Conservation (phyloP, 2,329 filamentous ascomycete genomes). For the Neurospora crassa region DNA sequence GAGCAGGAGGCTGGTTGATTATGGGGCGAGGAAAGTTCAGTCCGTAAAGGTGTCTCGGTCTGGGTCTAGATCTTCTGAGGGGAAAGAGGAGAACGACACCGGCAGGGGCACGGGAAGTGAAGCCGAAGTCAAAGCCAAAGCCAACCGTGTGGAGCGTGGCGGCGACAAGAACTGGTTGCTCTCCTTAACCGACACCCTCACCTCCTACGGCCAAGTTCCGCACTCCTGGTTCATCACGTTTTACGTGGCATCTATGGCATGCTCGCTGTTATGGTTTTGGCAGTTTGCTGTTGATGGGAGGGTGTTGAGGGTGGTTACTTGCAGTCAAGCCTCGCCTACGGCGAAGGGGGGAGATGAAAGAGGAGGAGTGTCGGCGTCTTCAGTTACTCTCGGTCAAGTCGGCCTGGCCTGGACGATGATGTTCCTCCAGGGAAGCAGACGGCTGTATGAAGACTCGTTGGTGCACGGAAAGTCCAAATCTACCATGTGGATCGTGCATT, state of each 20-base stretch:
- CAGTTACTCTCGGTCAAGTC: slow-evolving; percentile 50
- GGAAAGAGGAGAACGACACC: not conserved
- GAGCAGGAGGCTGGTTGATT: slow-evolving; percentile 37
- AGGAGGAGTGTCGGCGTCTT: not conserved
- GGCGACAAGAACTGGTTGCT: slow-evolving; percentile 10
- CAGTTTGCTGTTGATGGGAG: slow-evolving; percentile 50
- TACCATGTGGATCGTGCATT: slow-evolving; percentile 79
- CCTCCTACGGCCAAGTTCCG: slow-evolving; percentile 52
- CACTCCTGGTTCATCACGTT: slow-evolving; percentile 88
- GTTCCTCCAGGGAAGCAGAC: slow-evolving; percentile 62
- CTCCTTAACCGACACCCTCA: slow-evolving; percentile 24
- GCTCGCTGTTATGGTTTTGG: slow-evolving; percentile 64
- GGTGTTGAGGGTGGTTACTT: slow-evolving; percentile 38
- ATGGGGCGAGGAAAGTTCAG: slow-evolving; percentile 34
- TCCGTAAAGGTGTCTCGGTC: not conserved
- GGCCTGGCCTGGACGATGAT: slow-evolving; percentile 62
- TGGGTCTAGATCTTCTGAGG: not conserved
- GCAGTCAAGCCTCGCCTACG: slow-evolving; percentile 21
- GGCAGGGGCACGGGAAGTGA: not conserved
- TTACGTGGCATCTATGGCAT: slow-evolving; percentile 62
- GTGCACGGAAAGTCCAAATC: slow-evolving; percentile 60
- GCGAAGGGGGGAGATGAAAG: not conserved
- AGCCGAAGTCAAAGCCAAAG: not conserved
- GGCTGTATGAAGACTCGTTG: slow-evolving; percentile 64
- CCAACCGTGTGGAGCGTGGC: too few species aligned